A percentile compares a stretch with the other conserved stretches of the same genome.
These are phyloP conservation scores for Zymoseptoria passerinii DNA, from an alignment of 2,329 filamentous ascomycete species.

Conservation along the genomic window DNA sequence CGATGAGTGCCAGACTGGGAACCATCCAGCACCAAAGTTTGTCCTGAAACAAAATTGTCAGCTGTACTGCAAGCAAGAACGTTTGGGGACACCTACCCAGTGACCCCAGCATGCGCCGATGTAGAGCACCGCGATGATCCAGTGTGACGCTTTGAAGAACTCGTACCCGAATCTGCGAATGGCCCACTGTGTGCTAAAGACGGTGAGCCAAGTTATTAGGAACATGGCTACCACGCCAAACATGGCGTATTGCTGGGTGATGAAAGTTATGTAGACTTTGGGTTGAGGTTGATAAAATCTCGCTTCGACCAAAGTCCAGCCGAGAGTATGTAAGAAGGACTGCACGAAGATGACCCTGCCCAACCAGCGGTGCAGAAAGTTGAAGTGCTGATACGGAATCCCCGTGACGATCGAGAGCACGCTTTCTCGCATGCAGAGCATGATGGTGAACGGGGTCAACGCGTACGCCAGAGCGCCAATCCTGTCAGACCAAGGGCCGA, in stretches of 20 bases:
- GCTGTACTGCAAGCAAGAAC: too few species aligned
- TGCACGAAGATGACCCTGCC: conserved; percentile 66
- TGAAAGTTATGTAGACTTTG: conserved; percentile 46
- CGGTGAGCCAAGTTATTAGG: conserved; percentile 52
- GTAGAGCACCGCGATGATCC: conserved; percentile 64
- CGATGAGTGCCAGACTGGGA: conserved; percentile 56
- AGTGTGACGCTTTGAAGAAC: conserved; percentile 61
- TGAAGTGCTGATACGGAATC: conserved; percentile 64
- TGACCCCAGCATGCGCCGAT: conserved; percentile 69
- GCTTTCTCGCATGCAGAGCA: conserved; percentile 61
- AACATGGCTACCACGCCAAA: conserved; percentile 65
- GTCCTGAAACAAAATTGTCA: conserved; percentile 14
- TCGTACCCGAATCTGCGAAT: conserved; percentile 66
- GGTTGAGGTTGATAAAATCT: conserved; percentile 66
- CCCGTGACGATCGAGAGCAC: conserved; percentile 62
- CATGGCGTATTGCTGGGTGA: conserved; percentile 59
- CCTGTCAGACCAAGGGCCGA: conserved; percentile 62
- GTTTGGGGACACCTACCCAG: conserved; percentile 39
- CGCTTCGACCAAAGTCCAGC: conserved; percentile 60
- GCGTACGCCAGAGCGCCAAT: conserved; percentile 65
- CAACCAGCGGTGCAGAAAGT: conserved; percentile 69
- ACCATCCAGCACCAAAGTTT: conserved; percentile 61
- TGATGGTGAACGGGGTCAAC: conserved; percentile 60
- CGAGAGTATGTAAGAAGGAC: conserved; percentile 59
- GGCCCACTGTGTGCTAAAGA: conserved; percentile 51